A percentile compares a stretch with the other conserved stretches of the same genome.
These are phyloP conservation scores for Metarhizium guizhouense DNA, from an alignment of 2,329 filamentous ascomycete genomes.

Conservation along the genomic window DNA sequence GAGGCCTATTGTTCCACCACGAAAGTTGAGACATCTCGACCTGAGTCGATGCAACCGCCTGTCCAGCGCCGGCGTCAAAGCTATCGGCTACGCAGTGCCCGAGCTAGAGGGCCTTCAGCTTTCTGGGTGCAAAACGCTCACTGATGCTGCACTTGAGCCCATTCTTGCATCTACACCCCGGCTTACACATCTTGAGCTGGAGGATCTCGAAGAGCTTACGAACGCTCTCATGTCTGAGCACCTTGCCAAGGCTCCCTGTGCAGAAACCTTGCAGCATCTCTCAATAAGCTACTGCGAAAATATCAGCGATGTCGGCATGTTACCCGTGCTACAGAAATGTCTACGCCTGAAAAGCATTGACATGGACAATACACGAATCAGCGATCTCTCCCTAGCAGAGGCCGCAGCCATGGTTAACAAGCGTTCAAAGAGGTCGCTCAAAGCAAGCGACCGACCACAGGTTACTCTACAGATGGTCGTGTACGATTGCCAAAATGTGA, in stretches of 20 bases:
- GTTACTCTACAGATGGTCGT: slow-evolving; percentile 68
- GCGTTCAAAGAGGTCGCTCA: slow-evolving; percentile 42
- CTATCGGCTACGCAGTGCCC: slow-evolving; percentile 66
- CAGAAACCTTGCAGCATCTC: slow-evolving; percentile 63
- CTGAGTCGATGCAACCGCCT: slow-evolving; percentile 69
- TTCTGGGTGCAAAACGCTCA: slow-evolving; percentile 65
- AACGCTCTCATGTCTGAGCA: slow-evolving; percentile 64
- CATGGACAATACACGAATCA: slow-evolving; percentile 89
- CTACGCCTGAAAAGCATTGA: slow-evolving; percentile 61
- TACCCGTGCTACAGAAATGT: slow-evolving; percentile 72
- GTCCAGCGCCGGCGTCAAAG: slow-evolving; percentile 62
- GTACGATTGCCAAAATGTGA: slow-evolving; percentile 87
- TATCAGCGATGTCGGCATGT: slow-evolving; percentile 73
- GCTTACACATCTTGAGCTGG: slow-evolving; percentile 80
- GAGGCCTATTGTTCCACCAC: slow-evolving; percentile 63
- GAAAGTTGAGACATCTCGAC: slow-evolving; percentile 76
- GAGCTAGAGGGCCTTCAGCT: slow-evolving; percentile 76
- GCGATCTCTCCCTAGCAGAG: slow-evolving; percentile 77
- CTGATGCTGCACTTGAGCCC: slow-evolving; percentile 61
- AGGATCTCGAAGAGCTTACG: slow-evolving; percentile 71
- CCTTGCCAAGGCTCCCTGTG: slow-evolving; percentile 69
- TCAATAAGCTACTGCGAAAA: slow-evolving; percentile 86
- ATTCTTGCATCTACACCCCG: slow-evolving; percentile 67
- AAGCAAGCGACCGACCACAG: slow-evolving; percentile 32
- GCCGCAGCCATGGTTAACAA: slow-evolving; percentile 70